These are phyloP conservation scores for Rheum nobile DNA, from an alignment of 148 eudicot species.

Conservation along the genomic window DNA sequence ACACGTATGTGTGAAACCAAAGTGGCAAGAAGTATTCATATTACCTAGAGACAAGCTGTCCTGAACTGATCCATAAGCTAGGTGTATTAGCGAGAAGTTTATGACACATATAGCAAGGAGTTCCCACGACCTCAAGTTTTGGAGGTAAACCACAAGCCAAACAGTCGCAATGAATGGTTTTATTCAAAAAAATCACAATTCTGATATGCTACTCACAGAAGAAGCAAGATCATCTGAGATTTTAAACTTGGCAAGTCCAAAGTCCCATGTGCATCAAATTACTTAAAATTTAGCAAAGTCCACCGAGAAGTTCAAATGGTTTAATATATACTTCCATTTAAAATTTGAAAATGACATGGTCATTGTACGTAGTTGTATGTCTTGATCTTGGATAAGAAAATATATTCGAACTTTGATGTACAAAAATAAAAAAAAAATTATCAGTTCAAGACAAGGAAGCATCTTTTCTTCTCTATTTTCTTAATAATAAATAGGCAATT, in stretches of 20 bases:
- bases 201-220: constrained; percentile 49
- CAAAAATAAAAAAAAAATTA: constrained; percentile 5
- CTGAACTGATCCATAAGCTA: constrained; percentile 93
- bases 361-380: constrained; percentile 66
- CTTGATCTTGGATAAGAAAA: constrained; percentile 82
- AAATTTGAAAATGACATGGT: background rate
- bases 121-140: constrained; percentile 74
- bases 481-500: background rate
- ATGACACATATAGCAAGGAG: constrained; percentile 98
- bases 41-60: constrained; percentile 97
- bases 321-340: background rate
- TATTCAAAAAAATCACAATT: background rate
- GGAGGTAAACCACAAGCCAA: constrained; percentile 6
- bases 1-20: constrained; percentile 1
- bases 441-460: background rate
- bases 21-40: background rate
- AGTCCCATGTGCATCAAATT: constrained; percentile 72
- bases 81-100: constrained; percentile 99
- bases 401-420: constrained; percentile 84
- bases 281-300: background rate
- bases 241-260: constrained; percentile 89
- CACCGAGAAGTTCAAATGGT: background rate
- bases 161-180: background rate
- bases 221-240: constrained; percentile 83
- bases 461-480: background rate